Evolutionary conservation across 179 eudicot species (phyloP).

Genomic region (Gypsophila paniculata): DNA sequence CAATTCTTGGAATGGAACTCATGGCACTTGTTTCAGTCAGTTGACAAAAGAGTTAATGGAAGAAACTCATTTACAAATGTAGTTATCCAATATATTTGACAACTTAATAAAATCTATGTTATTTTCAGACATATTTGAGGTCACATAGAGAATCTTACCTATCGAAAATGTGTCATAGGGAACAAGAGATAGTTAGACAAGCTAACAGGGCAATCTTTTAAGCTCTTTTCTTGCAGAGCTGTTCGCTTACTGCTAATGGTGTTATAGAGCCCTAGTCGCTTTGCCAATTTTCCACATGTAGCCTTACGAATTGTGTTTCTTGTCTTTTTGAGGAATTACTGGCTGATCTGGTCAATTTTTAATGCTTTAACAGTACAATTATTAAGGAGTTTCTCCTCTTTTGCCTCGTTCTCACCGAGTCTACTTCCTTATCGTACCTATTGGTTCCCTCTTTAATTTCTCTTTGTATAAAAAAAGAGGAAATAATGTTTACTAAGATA

Average conservation of each 20-base stretch:
- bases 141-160: neutral
- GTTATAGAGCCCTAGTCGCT: neutral
- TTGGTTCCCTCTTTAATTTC: no score
- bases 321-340: neutral
- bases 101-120: neutral
- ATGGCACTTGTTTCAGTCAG: neutral
- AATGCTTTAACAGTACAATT: neutral
- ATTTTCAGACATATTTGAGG: neutral
- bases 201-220: neutral
- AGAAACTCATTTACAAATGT: neutral
- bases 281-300: neutral
- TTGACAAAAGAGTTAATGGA: slow-evolving; percentile 2
- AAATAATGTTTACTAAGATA: neutral
- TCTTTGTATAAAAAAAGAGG: no score
- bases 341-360: neutral
- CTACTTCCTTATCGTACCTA: no score
- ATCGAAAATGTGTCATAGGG: neutral
- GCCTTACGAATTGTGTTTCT: neutral
- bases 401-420: neutral
- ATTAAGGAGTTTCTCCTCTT: neutral
- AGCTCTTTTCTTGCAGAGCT: neutral
- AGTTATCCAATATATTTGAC: neutral
- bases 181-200: no score
- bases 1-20: neutral
- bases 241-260: neutral